phyloP scores from a whole-genome alignment of 257 asterid genomes.

The Solanum acaule region DNA sequence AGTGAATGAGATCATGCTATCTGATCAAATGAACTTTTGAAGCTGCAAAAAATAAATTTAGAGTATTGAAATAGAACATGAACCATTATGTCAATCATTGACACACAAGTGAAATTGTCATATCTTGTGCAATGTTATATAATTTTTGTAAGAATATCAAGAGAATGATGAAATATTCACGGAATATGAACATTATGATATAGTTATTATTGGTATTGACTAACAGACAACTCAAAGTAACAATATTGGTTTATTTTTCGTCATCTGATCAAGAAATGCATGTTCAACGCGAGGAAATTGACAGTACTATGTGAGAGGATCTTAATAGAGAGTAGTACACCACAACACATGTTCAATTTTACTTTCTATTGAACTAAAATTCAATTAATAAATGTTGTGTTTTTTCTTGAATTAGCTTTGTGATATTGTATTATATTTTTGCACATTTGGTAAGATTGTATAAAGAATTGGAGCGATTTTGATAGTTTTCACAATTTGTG shows the following conservation, averaged over 20 bases:
- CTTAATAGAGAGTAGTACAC: background rate
- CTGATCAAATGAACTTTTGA: background rate
- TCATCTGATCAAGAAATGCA: background rate
- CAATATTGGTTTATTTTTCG: rapidly evolving
- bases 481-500: background rate
- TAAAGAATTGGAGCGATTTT: too few species aligned
- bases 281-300: background rate
- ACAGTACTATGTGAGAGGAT: background rate
- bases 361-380: too few species aligned
- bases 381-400: background rate
- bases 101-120: background rate
- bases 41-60: too few species aligned
- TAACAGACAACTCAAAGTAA: background rate
- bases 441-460: background rate
- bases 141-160: background rate
- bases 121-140: too few species aligned
- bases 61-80: background rate
- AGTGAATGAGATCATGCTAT: background rate
- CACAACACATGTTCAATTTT: background rate
- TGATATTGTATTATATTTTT: background rate
- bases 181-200: too few species aligned
- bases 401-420: background rate
- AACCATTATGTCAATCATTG: background rate
- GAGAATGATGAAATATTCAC: too few species aligned
- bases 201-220: too few species aligned